Evolutionary conservation across 257 asterid species (phyloP).

Genomic region (Nicotiana noctiflora): DNA sequence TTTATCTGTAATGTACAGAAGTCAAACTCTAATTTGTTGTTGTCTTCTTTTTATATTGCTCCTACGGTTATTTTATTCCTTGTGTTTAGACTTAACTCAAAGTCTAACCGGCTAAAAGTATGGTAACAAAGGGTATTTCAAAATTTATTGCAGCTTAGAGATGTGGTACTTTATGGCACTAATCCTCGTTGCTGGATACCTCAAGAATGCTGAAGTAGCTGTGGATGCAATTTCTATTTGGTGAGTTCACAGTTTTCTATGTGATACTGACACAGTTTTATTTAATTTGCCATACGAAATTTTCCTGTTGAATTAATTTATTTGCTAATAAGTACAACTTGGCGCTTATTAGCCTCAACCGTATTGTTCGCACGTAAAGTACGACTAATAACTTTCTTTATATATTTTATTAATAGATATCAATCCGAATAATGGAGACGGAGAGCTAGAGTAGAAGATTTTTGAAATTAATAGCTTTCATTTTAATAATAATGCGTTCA

Average conservation of each 20-base stretch:
- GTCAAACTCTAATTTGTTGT: too few species aligned
- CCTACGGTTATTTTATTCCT: too few species aligned
- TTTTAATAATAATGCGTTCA: too few species aligned
- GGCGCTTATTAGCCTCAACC: background rate
- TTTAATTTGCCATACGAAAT: background rate
- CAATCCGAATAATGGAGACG: too few species aligned
- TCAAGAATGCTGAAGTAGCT: slow-evolving; percentile 44
- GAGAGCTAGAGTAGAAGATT: too few species aligned
- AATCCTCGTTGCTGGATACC: slow-evolving; percentile 41
- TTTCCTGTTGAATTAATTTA: background rate
- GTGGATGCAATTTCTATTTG: slow-evolving; percentile 51
- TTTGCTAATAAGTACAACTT: background rate
- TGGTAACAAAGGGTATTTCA: background rate
- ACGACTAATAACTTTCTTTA: background rate
- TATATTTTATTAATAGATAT: too few species aligned
- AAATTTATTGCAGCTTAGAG: slow-evolving; percentile 34
- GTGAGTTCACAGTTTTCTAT: slow-evolving; percentile 19
- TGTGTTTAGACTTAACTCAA: background rate
- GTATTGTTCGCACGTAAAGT: background rate
- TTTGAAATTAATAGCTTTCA: too few species aligned
- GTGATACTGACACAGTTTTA: background rate
- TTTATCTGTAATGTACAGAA: too few species aligned
- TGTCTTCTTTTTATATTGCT: too few species aligned
- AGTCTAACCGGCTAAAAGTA: background rate
- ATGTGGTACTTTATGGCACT: slow-evolving; percentile 34